Evolutionary conservation across 768 basidiomycete genomes (phyloP), one percentile per base, ranked within the genome.

Genomic region (Piloderma croceum): DNA sequence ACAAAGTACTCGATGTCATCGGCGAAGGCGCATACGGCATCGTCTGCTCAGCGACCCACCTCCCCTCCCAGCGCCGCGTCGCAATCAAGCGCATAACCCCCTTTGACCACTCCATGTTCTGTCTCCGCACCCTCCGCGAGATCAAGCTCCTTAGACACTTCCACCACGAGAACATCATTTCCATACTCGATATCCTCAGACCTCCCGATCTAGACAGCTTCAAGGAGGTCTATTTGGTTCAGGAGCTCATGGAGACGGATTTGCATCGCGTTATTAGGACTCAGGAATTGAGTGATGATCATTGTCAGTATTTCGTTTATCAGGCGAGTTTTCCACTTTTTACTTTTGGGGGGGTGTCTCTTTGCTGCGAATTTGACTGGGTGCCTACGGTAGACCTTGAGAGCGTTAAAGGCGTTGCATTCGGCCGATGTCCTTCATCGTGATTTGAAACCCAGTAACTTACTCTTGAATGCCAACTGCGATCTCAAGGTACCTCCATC

Each of bases 1-100:
- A 90, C 54, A 80, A 88, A 59, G 83, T 90, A 20, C 76, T 88
- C 48, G 84, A 88, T 68, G 82, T 88, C 55, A 85, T 92, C 42
- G 87, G 88, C 36, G 88, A 90, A 59, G 88, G 91, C 19, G 91
- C 91, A 38, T 93, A 94, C 57, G 94, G 94, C 37, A 87, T 94
- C 55, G 93, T 97, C 45, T 91, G 88, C 63, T 93, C 92, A 18
- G 93, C 93, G 4, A 68, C 92, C 3, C 92, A 98, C 58, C 61
- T 79, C 46, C 83, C 90, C 2, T 88, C 86, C 38, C 81, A 83
- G 38, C 83, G 89, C 44, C 90, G 90, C 62, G 94, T 98, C 45
- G 93, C 93, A 40, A 92, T 96, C 72, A 96, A 96, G 74, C 89
- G 89, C 68, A 91, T 96, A 64, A 81, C 86, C 0, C 91, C 91